These are phyloP conservation scores for Pittosporum tobira DNA, from an alignment of 129 eudicot species.

Conservation along the genomic window DNA sequence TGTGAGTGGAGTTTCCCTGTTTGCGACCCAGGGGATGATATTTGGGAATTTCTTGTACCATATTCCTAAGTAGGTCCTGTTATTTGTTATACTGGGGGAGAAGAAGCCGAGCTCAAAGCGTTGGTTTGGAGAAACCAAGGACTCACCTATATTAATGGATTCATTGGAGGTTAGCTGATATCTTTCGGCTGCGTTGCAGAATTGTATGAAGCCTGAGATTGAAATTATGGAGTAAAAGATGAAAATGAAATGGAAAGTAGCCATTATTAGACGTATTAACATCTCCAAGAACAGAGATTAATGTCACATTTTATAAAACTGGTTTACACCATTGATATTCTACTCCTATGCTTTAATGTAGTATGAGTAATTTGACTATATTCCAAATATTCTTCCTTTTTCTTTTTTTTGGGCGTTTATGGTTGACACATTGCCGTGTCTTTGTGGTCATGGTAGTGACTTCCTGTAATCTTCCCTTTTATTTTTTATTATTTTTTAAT, in stretches of 20 bases:
- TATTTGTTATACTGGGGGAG: slow-evolving; percentile 28
- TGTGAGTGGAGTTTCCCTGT: slow-evolving; percentile 30
- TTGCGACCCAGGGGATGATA: slow-evolving; percentile 56
- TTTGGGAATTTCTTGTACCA: slow-evolving; percentile 48
- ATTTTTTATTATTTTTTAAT: too few species aligned
- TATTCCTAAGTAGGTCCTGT: slow-evolving; percentile 41
- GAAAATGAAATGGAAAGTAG: slow-evolving; percentile 2
- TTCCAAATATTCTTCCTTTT: too few species aligned
- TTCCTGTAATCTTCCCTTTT: too few species aligned
- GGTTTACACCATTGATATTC: too few species aligned
- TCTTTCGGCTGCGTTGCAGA: slow-evolving; percentile 17
- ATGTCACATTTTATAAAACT: too few species aligned
- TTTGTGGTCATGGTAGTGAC: too few species aligned
- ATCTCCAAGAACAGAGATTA: not conserved
- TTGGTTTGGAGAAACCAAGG: slow-evolving; percentile 38
- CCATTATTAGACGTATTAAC: not conserved
- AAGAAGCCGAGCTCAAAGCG: slow-evolving; percentile 48
- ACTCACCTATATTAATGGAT: slow-evolving; percentile 23
- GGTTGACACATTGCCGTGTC: too few species aligned
- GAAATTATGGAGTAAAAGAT: slow-evolving; percentile 13
- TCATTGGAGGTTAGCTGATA: slow-evolving; percentile 27
- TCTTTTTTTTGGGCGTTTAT: too few species aligned
- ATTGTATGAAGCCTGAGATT: not conserved
- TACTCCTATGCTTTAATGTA: too few species aligned
- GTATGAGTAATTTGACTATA: too few species aligned